Base-by-base conservation (phyloP, 345 rosid species). In the Gossypium anomalum region DNA sequence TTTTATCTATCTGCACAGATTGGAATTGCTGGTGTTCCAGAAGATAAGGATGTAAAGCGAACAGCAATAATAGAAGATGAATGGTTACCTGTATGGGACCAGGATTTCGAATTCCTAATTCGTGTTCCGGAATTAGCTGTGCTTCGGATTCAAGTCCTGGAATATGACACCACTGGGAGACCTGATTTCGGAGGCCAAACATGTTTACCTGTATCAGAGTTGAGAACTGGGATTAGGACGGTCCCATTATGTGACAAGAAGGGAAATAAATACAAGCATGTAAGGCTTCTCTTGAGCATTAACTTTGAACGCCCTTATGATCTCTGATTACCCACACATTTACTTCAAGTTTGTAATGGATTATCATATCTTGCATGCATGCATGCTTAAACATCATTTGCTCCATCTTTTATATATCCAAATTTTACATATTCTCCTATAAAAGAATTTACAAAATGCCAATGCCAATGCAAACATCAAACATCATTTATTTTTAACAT, bases 121-220 rank as follows among this genome's bases (percentile, higher is more conserved):
- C 67, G 76, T 1, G 85, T 82, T 59, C 91, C 93, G 1, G 89
- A 87, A 75, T 34, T 89, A 66, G 93, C 90, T 9, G 47, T 90
- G 62, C 90, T 89, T 45, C 65, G 90, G 43, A 78, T 90, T 49
- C 83, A 84, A 48, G 90, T 85, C 41, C 51, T 9, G 2, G 95
- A 90, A 67, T 72, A 80, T 20, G 93, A 90, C 65, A 60, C 72
- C 0, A 23, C 85, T 0, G 78, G 85, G 49, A 20, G 41, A 8
- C 73, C 65, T n/a, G 95, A 85, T 77, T 86, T 89, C 45, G 93
- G 84, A 52, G 90, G 92, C 48, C 91, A 89, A 85, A 77, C 90
- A 55, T 87, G 85, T 78, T 76, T 89, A 45, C 93, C 90, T 52
- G 85, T 89, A 29, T 79, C 84, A 20, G 94, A 91, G 66, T n/a